Base-by-base conservation (phyloP, 148 eudicot species). In the Chenopodium suecicum region DNA sequence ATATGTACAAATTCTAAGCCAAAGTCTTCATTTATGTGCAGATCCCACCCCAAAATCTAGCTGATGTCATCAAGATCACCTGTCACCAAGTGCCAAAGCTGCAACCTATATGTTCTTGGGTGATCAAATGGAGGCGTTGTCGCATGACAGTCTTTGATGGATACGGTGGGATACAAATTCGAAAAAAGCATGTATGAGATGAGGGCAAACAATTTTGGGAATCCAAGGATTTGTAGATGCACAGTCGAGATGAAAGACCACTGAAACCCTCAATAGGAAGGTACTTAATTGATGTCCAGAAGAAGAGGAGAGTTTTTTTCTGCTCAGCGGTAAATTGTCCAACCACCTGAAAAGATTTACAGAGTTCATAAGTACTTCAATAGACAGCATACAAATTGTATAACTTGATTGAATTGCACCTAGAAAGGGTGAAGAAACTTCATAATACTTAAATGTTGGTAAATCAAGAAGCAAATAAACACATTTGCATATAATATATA, bases 111-210 rank as follows among this genome's bases (percentile, higher is more conserved):
- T 95, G 97, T 78, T 95, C 98, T 82, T 91, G 96, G 47, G 94
- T 89, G 76, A 93, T 87, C 70, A 91, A 34, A 69, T 17, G 76
- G 34, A 95, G 87, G 71, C 94, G 94, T 54, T 88, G 86, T 84
- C 81, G 86, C 99, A 95, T 91, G 22, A 89, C 58, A 13, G 54
- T 63, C 65, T 80, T 75, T 1, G 92, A 83, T 9, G 91, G 85
- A 80, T 95, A 93, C 1, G 91, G 80, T 23, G 98, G 98, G 74
- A 95, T 79, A 79, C 90, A 89, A 66, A 95, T 73, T 32, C 91
- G 86, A 84, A 91, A 91, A 86, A 92, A 95, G 91, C 99, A 95
- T 47, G 99, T 95, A 82, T 93, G 98, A 46, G 99, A 93, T 7
- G 99, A 88, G 23, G 97, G 99, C 80, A 95, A 84, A 65, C 83